Percentiles rank a stretch among this genome's conserved stretches.
Conservation (phyloP, 106 monocot genomes). For the Acorus gramineus region DNA sequence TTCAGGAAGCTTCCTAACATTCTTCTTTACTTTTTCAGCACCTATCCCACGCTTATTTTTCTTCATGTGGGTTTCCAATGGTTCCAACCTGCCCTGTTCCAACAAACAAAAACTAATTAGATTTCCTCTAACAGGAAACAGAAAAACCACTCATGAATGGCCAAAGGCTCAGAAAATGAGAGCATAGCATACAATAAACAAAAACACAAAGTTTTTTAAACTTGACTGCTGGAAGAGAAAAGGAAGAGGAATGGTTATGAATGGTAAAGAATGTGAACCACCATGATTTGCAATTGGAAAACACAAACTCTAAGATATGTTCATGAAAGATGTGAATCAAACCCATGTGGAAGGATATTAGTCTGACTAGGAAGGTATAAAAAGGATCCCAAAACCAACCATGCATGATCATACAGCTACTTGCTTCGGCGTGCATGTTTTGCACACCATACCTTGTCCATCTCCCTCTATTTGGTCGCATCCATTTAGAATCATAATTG, state of each 20-base stretch:
- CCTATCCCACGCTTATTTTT: constrained; percentile 88
- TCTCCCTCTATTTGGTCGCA: too few relatives aligned
- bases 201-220: too few relatives aligned
- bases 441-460: too few relatives aligned
- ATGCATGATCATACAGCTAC: too few relatives aligned
- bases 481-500: too few relatives aligned
- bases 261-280: not conserved
- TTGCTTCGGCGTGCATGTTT: too few relatives aligned
- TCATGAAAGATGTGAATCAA: too few relatives aligned
- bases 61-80: constrained; percentile 68
- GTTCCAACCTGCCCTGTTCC: constrained; percentile 83
- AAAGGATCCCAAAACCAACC: not conserved
- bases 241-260: not conserved
- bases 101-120: not conserved
- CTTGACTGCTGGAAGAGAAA: not conserved
- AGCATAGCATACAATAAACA: too few relatives aligned
- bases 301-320: not conserved
- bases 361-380: not conserved
- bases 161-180: too few relatives aligned
- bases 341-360: too few relatives aligned
- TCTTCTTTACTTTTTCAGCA: constrained; percentile 52
- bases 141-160: too few relatives aligned
- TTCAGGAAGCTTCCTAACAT: constrained; percentile 1
- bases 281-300: not conserved
- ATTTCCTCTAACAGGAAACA: not conserved